Conservation (phyloP, 441 rosid species). For the Geranium incanum region DNA sequence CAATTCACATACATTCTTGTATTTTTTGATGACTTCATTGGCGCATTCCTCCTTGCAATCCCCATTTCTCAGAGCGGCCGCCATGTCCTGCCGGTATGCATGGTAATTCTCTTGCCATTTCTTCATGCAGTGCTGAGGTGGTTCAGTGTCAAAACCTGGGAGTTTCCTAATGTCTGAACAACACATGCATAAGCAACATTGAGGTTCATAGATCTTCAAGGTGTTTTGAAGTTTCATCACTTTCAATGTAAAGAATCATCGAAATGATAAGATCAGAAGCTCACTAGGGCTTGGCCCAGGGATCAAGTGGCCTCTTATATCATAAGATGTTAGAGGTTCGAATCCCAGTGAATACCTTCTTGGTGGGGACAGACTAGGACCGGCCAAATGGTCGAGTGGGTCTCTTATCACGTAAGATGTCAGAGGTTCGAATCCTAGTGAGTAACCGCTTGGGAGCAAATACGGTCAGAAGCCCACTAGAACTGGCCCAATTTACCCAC, state of each 20-base stretch:
- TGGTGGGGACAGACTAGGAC: no score
- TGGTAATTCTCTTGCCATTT: slow-evolving; percentile 35
- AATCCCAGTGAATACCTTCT: no score
- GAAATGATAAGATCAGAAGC: not conserved
- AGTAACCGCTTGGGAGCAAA: no score
- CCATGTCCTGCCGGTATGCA: slow-evolving; percentile 48
- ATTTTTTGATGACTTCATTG: slow-evolving; percentile 26
- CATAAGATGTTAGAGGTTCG: no score
- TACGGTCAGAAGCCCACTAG: no score
- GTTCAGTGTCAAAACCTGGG: slow-evolving; percentile 31
- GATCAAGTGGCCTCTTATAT: no score
- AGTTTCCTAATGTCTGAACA: slow-evolving; percentile 49
- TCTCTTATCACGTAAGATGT: no score
- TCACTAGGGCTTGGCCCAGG: no score
- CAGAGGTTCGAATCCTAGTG: no score
- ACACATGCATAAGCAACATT: not conserved
- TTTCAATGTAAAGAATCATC: not conserved
- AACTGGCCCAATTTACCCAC: no score
- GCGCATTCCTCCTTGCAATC: slow-evolving; percentile 19
- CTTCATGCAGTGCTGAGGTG: slow-evolving; percentile 17
- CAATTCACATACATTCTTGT: slow-evolving; percentile 37
- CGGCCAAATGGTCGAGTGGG: no score
- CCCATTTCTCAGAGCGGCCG: not conserved
- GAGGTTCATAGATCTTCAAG: not conserved
- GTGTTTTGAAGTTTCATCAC: no score